phyloP scores from a whole-genome alignment of 2,329 filamentous ascomycete species.

The Colletotrichum salicis region DNA sequence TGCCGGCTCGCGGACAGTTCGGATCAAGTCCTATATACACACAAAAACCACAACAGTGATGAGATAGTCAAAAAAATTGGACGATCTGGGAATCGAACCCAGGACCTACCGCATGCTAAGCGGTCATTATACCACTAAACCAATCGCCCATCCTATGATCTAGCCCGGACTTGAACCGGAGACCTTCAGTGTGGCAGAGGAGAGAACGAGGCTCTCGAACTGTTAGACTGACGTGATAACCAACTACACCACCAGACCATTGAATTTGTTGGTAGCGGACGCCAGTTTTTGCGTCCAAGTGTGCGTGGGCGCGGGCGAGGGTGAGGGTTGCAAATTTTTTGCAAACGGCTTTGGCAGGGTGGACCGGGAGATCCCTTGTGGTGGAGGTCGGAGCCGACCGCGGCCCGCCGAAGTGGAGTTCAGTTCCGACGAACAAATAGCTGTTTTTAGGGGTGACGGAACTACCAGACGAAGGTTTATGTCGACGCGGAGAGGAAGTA shows the following conservation, averaged over 20 bases:
- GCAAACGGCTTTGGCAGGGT: background rate
- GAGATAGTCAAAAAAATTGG: background rate
- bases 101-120: conserved; percentile 35
- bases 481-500: background rate
- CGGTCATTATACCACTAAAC: conserved; percentile 36
- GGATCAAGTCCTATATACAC: no score
- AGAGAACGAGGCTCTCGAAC: background rate
- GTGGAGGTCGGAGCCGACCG: background rate
- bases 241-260: conserved; percentile 53
- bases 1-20: no score
- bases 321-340: background rate
- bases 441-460: background rate
- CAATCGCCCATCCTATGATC: conserved; percentile 26
- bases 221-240: conserved; percentile 62
- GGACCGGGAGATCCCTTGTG: background rate
- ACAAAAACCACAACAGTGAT: background rate
- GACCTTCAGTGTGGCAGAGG: conserved; percentile 29
- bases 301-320: background rate
- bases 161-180: conserved; percentile 36
- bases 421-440: background rate
- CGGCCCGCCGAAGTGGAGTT: background rate
- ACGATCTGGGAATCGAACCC: conserved; percentile 36
- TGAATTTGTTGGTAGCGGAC: accelerated
- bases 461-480: background rate
- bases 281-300: background rate